phyloP scores from a whole-genome alignment of 2,329 filamentous ascomycete genomes.

The Pezicula radicicola region DNA sequence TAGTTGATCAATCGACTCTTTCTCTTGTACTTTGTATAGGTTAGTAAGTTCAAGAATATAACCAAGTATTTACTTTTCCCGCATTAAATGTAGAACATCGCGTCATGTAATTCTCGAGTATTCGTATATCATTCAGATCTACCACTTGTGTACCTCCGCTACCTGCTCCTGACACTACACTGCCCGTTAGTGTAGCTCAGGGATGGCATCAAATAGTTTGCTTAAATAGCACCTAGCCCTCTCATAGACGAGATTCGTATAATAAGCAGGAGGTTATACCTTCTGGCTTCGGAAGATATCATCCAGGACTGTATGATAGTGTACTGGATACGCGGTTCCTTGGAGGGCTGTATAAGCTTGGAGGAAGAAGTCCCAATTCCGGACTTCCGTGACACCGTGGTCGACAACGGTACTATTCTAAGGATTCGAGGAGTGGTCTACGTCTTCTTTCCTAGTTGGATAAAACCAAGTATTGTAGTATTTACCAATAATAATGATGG shows the following conservation, averaged over 20 bases:
- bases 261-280: conserved; percentile 57
- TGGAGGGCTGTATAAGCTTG: conserved; percentile 78
- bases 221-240: conserved; percentile 70
- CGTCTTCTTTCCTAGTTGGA: conserved; percentile 52
- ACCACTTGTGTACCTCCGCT: not conserved
- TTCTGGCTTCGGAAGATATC: conserved; percentile 54
- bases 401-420: conserved; percentile 77
- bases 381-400: conserved; percentile 70
- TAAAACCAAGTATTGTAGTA: conserved; percentile 85
- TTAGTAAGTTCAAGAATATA: too few relatives aligned
- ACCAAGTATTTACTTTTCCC: too few relatives aligned
- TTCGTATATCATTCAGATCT: conserved; percentile 8
- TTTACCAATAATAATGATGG: conserved; percentile 78
- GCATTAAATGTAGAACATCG: conserved; percentile 32
- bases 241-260: conserved; percentile 80
- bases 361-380: conserved; percentile 80
- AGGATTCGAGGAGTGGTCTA: conserved; percentile 59
- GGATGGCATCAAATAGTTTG: conserved; percentile 46
- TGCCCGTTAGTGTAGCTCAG: conserved; percentile 1
- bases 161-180: not conserved
- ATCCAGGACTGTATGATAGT: conserved; percentile 71
- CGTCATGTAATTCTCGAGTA: conserved; percentile 26
- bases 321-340: conserved; percentile 77
- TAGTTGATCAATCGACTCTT: too few relatives aligned
- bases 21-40: too few relatives aligned